A percentile compares a stretch with the other conserved stretches of the same genome.
Conservation (phyloP, 192 early-diverging fungal genomes). For the Backusella sp. region DNA sequence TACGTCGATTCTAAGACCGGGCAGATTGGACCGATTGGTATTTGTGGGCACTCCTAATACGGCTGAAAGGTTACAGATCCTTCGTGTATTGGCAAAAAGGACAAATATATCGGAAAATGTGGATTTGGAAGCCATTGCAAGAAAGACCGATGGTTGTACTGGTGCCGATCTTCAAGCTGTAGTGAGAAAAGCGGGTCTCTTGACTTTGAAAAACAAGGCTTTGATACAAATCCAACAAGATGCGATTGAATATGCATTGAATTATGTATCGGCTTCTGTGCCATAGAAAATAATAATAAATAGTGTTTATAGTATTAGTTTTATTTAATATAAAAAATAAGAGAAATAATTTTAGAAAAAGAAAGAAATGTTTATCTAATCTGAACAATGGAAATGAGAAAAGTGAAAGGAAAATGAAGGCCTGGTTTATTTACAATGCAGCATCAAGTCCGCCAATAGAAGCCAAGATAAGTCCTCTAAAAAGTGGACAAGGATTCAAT, state of each 20-base stretch:
- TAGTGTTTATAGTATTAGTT: background rate
- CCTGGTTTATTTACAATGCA: conserved; percentile 26
- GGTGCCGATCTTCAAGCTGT: conserved; percentile 70
- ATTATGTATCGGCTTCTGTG: conserved; percentile 11
- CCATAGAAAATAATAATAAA: background rate
- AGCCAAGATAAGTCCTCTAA: conserved; percentile 91
- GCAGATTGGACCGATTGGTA: conserved; percentile 78
- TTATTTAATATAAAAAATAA: background rate
- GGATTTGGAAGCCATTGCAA: conserved; percentile 43
- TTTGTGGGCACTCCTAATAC: conserved; percentile 64
- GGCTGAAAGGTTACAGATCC: conserved; percentile 61
- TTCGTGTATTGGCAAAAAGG: conserved; percentile 47
- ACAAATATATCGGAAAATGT: conserved; percentile 30
- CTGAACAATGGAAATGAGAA: background rate
- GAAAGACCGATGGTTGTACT: conserved; percentile 52
- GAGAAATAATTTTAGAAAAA: background rate
- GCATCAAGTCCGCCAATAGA: conserved; percentile 67
- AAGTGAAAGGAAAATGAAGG: background rate
- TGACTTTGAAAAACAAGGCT: conserved; percentile 39
- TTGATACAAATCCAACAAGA: conserved; percentile 3
- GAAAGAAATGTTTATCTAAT: background rate
- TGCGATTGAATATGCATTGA: conserved; percentile 10
- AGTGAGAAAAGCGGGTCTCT: conserved; percentile 55
- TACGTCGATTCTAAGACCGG: conserved; percentile 73
- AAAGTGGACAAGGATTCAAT: conserved; percentile 86